These are phyloP conservation scores for Fusarium palustre DNA, from an alignment of 2,329 filamentous ascomycete genomes.

Conservation along the genomic window DNA sequence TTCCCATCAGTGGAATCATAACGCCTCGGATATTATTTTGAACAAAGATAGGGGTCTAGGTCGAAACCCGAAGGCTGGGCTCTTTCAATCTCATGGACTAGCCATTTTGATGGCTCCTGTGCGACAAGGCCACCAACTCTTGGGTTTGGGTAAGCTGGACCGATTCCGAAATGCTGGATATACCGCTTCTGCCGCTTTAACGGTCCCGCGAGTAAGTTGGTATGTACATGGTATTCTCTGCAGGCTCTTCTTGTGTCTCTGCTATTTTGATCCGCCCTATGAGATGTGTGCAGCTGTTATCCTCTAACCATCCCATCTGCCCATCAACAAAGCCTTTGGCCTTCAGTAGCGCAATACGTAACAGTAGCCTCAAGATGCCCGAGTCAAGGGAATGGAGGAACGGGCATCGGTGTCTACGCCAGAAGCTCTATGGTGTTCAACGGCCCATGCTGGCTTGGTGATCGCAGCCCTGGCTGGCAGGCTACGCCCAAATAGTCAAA, in stretches of 20 bases:
- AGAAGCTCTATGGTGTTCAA: slow-evolving; percentile 24
- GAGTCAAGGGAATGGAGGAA: slow-evolving; percentile 41
- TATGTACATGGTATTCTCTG: background rate
- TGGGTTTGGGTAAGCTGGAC: background rate
- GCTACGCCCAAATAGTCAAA: slow-evolving; percentile 29
- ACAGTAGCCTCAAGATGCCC: slow-evolving; percentile 22
- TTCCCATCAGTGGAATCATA: slow-evolving; percentile 17
- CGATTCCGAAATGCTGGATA: slow-evolving; percentile 16
- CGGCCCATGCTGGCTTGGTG: slow-evolving; percentile 27
- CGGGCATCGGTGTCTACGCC: slow-evolving; percentile 15
- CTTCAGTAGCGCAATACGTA: background rate
- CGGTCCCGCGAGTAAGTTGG: slow-evolving; percentile 8
- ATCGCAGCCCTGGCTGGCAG: slow-evolving; percentile 30
- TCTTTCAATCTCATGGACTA: background rate
- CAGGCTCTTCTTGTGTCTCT: slow-evolving; percentile 22
- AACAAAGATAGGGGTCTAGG: slow-evolving; percentile 20
- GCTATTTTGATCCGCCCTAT: slow-evolving; percentile 26
- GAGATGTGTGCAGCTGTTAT: slow-evolving; percentile 4
- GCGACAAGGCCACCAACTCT: background rate
- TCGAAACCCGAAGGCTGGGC: slow-evolving; percentile 8
- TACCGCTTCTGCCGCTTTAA: slow-evolving; percentile 21
- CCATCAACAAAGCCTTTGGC: slow-evolving; percentile 17
- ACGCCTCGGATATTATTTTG: slow-evolving; percentile 19
- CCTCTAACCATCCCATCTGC: background rate
- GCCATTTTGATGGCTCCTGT: slow-evolving; percentile 14